Percentiles rank a stretch among this genome's conserved stretches.
These are phyloP conservation scores for Pythium chondricola DNA, from an alignment of 352 stramenopile genomes.

Conservation along the genomic window DNA sequence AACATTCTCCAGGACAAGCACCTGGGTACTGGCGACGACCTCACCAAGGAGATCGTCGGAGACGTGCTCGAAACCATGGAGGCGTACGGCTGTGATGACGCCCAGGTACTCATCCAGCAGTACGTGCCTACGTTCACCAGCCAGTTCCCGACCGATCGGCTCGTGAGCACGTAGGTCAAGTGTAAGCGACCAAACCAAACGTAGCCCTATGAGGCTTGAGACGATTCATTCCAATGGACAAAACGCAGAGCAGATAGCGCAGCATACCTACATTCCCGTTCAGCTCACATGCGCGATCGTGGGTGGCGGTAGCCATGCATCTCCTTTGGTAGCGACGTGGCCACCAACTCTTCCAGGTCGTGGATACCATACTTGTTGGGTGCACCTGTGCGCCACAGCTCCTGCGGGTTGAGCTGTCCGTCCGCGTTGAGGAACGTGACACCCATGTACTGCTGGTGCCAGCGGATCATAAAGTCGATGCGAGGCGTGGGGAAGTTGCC, in stretches of 20 bases:
- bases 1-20: constrained; percentile 81
- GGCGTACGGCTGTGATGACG: constrained; percentile 62
- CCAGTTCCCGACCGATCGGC: constrained; percentile 17
- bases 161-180: constrained; percentile 17
- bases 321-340: constrained; percentile 83
- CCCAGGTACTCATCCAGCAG: constrained; percentile 64
- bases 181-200: no score
- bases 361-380: constrained; percentile 91
- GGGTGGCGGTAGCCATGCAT: constrained; percentile 87
- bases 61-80: constrained; percentile 70
- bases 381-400: constrained; percentile 84
- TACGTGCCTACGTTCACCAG: constrained; percentile 70
- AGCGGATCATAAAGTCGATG: constrained; percentile 93
- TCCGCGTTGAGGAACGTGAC: constrained; percentile 83
- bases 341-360: constrained; percentile 84
- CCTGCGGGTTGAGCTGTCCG: constrained; percentile 84
- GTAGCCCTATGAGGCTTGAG: no score
- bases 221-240: no score
- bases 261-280: no score
- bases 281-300: constrained; percentile 72
- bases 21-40: constrained; percentile 55
- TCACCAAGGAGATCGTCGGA: constrained; percentile 48
- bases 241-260: no score
- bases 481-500: constrained; percentile 90
- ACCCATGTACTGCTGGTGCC: constrained; percentile 90